These are phyloP conservation scores for Agarophyton chilense DNA, from an alignment of 23 red algal species.

Conservation along the genomic window DNA sequence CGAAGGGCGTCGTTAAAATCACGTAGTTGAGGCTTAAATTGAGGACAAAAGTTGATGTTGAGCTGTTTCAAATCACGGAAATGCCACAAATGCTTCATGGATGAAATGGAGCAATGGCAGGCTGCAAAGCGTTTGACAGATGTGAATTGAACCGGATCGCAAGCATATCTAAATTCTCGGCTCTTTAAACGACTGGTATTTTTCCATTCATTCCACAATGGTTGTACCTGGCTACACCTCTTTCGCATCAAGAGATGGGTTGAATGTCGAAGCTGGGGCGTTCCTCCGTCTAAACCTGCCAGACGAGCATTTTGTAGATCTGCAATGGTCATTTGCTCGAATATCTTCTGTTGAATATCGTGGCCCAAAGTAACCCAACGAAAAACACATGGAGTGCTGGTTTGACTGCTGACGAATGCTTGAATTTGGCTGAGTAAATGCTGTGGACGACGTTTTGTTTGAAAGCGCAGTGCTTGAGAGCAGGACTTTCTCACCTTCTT, in stretches of 20 bases:
- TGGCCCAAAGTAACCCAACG: not conserved
- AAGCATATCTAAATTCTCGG: not conserved
- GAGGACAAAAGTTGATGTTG: not conserved
- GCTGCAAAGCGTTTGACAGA: not conserved
- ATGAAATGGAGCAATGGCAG: slow-evolving; percentile 19
- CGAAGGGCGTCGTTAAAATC: not conserved
- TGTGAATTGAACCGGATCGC: slow-evolving; percentile 10
- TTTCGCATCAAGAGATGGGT: not conserved
- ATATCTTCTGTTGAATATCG: slow-evolving; percentile 10
- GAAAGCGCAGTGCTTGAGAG: not conserved
- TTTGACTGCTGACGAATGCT: not conserved
- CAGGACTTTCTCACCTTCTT: not conserved
- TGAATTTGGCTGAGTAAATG: not conserved
- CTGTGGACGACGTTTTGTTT: not conserved
- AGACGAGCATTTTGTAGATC: slow-evolving; percentile 14
- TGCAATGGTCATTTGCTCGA: not conserved
- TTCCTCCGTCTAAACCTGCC: slow-evolving; percentile 11
- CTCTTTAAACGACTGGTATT: slow-evolving; percentile 17
- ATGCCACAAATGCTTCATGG: slow-evolving; percentile 11
- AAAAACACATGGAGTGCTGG: not conserved
- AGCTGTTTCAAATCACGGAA: not conserved
- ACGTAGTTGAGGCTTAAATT: not conserved
- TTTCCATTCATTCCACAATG: slow-evolving; percentile 11
- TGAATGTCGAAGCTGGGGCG: not conserved
- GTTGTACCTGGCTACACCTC: not conserved